Conservation (phyloP, 75 land plant species). For the Isoetes taiwanensis region DNA sequence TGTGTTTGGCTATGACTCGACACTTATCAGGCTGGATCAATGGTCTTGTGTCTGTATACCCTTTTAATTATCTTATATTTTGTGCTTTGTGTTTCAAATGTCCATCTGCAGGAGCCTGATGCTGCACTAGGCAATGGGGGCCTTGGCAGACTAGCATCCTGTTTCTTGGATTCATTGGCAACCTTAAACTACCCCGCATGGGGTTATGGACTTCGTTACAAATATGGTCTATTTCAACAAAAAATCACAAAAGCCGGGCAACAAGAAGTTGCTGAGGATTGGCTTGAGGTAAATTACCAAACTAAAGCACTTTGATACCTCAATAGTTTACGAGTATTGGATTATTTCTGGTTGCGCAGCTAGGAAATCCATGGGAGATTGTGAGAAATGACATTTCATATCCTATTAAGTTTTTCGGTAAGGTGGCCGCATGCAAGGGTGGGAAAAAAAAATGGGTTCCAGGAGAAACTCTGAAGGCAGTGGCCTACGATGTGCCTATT, state of each 20-base stretch:
- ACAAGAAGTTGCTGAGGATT: constrained; percentile 83
- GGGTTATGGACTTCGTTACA: constrained; percentile 96
- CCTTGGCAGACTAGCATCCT: constrained; percentile 86
- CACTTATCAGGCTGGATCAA: not conserved
- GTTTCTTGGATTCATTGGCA: constrained; percentile 91
- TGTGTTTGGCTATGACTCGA: not conserved
- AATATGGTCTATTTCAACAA: constrained; percentile 81
- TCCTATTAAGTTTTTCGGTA: constrained; percentile 76
- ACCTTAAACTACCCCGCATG: constrained; percentile 95
- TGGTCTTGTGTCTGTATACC: too few relatives aligned
- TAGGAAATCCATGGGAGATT: constrained; percentile 95
- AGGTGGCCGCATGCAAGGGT: constrained; percentile 42
- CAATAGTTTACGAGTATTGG: too few relatives aligned
- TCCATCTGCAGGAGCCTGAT: constrained; percentile 85
- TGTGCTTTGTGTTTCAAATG: too few relatives aligned
- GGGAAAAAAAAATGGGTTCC: constrained; percentile 84
- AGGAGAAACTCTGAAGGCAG: constrained; percentile 67
- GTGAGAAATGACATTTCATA: constrained; percentile 70
- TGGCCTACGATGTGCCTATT: constrained; percentile 97
- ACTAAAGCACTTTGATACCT: not conserved
- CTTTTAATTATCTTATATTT: too few relatives aligned
- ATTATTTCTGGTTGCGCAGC: too few relatives aligned
- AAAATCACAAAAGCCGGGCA: constrained; percentile 82
- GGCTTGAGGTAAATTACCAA: constrained; percentile 71
- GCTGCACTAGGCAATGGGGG: constrained; percentile 99